Conservation (phyloP, 805 yeast species). For the Metschnikowia proteae region DNA sequence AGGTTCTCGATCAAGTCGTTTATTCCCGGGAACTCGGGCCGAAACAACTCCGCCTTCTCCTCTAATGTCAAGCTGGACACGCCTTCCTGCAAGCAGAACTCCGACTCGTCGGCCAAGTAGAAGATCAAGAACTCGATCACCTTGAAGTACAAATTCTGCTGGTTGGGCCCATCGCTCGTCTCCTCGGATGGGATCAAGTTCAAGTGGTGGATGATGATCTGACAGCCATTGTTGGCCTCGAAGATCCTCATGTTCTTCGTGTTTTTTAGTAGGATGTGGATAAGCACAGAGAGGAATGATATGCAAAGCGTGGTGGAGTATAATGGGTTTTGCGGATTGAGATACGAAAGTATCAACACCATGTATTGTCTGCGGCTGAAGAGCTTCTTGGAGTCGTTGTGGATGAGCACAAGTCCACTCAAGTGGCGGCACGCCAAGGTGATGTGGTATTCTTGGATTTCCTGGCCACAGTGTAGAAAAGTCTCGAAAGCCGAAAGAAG, state of each 20-base stretch:
- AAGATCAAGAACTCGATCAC: slow-evolving; percentile 67
- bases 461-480: not conserved
- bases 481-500: slow-evolving; percentile 22
- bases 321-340: slow-evolving; percentile 14
- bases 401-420: slow-evolving; percentile 60
- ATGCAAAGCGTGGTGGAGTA: slow-evolving; percentile 20
- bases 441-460: slow-evolving; percentile 9
- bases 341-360: slow-evolving; percentile 28
- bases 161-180: slow-evolving; percentile 7
- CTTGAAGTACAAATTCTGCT: slow-evolving; percentile 56
- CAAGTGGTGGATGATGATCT: slow-evolving; percentile 42
- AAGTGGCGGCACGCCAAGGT: slow-evolving; percentile 36
- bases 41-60: slow-evolving; percentile 36
- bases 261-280: slow-evolving; percentile 55
- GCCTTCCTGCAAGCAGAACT: slow-evolving; percentile 5
- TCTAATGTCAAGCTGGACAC: slow-evolving; percentile 5
- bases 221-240: slow-evolving; percentile 55
- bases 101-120: slow-evolving; percentile 63
- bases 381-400: slow-evolving; percentile 49
- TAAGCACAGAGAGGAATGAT: slow-evolving; percentile 49
- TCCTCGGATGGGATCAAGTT: slow-evolving; percentile 12
- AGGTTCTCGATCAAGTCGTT: slow-evolving; percentile 36
- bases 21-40: slow-evolving; percentile 37
- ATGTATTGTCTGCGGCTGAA: slow-evolving; percentile 43
- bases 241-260: slow-evolving; percentile 56